Base-by-base conservation (phyloP, 345 rosid species). In the Eucalyptus cladocalyx region DNA sequence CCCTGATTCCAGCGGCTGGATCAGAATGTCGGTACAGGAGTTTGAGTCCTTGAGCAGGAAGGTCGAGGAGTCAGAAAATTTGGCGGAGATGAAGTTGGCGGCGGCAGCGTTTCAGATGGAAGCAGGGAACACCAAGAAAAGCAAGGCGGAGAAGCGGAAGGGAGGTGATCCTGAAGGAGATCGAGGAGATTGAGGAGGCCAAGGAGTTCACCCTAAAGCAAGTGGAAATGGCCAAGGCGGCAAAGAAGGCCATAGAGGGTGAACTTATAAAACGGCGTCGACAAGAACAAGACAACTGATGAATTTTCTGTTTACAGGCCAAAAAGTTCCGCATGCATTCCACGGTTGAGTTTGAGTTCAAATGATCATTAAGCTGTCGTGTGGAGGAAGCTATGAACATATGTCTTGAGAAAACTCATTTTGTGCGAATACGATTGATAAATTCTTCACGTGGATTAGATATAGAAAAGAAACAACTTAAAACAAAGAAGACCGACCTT, bases 181-280 rank as follows among this genome's bases (percentile, higher is more conserved):
- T 95, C 5, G 94, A 94, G 91, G 97, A 96, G 92, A 94, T 97
- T 87, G 90, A 95, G 53, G 90, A 92, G 18, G 99, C 97, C 16
- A 96, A 95, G 7, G 98, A 94, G 3, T 54, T 94, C 83, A 99
- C 99, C 54, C 87, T 95, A 91, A 95, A 91, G 91, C 93, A 97
- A 45, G 96, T 96, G 37, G 95, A 95, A 72, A 90, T 89, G 86
- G 96, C 99, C 28, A 96, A 94, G 89, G 94, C 95, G 2, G 99
- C 97, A 21, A 93, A 95, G 91, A 92, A 50, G 32, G 92, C 91
- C 62, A 93, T 98, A 11, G 95, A 95, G 86, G 93, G 88, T 45
- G 98, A 98, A 88, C 97, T 97, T 88, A 87, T 18, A 45, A 95
- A 89, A 89, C 91, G 94, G 95, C 94, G 93, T 37, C 91, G 94